Conservation (phyloP, 345 rosid genomes). For the Toxicodendron radicans region DNA sequence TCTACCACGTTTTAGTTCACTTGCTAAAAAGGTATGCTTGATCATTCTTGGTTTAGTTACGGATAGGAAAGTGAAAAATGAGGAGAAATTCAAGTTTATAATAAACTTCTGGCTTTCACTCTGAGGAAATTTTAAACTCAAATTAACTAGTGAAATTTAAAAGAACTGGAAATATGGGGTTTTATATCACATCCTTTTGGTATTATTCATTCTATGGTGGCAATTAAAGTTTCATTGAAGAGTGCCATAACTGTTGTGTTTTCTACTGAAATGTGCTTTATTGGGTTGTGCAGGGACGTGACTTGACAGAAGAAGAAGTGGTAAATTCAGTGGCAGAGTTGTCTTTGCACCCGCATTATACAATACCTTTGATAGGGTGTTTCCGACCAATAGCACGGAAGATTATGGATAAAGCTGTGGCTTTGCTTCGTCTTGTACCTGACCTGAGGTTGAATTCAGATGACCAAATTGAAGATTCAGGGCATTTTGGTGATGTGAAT, state of each 20-base stretch:
- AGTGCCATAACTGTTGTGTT: neutral
- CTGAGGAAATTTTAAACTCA: neutral
- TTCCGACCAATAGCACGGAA: constrained; percentile 51
- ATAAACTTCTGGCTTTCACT: neutral
- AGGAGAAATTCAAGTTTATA: neutral
- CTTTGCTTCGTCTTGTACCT: constrained; percentile 46
- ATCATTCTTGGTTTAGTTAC: neutral
- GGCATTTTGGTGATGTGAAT: constrained; percentile 33
- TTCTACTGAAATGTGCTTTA: constrained; percentile 12
- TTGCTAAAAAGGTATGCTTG: constrained; percentile 41
- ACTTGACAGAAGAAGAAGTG: constrained; percentile 55
- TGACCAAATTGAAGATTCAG: constrained; percentile 20
- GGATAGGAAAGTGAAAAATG: neutral
- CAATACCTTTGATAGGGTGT: constrained; percentile 67
- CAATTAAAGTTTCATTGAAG: neutral
- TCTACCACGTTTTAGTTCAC: constrained; percentile 32
- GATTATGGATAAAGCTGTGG: constrained; percentile 61
- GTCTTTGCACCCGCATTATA: constrained; percentile 64
- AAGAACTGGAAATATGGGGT: neutral
- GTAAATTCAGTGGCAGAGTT: constrained; percentile 52
- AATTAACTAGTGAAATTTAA: neutral
- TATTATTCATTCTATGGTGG: neutral
- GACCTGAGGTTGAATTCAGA: constrained; percentile 48
- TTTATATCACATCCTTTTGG: neutral
- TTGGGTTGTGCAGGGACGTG: constrained; percentile 43